Evolutionary conservation across 202 grass and related monocot species (phyloP), one percentile per base, ranked within the genome.

Genomic region (Bolboschoenoplectus hybrid): DNA sequence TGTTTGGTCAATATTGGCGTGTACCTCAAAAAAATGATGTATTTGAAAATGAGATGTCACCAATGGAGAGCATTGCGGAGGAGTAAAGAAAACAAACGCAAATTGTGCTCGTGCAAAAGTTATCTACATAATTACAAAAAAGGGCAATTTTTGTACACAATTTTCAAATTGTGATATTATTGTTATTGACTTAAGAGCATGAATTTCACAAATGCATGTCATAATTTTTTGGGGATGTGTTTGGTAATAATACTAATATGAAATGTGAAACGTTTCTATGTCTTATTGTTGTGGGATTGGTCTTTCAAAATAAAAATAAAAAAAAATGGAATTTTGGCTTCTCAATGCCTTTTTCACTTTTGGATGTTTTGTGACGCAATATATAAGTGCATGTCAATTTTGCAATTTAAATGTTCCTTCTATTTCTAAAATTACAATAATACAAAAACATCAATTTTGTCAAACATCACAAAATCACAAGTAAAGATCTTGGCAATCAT

Each of bases 81-180:
- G 46, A 83, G 81, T 70, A 69, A 83, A 83, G 81, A 55, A 83
- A 82, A 17, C 46, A 67, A 83, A 67, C 13, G 45, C 55, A 50
- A 66, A 82, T 58, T 63, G 34, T 63, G 17, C 3, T 47, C 57
- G 9, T 82, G 20, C 35, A 50, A 66, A 26, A 67, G 0, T 13
- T 34, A 32, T 11, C 11, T 3, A 44, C 13, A 82, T 50, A 65
- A 62, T 51, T 41, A 26, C 41, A 44, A 26, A 57, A 80, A 51
- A 16, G 44, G 6, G 43, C 67, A 66, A 4, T 26, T 32, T 26
- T 32, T 74, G 70, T 32, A 13, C 19, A 19, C 9, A 11, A 74
- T 26, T 50, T 74, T 73, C 2, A 50, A 50, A 47, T 20, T 9
- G 40, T 49, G 70, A 47, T 13, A 11, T 74, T 50, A 45, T 44